phyloP scores from a whole-genome alignment of 495 filamentous ascomycete genomes.

The Hypoxylon rickii region DNA sequence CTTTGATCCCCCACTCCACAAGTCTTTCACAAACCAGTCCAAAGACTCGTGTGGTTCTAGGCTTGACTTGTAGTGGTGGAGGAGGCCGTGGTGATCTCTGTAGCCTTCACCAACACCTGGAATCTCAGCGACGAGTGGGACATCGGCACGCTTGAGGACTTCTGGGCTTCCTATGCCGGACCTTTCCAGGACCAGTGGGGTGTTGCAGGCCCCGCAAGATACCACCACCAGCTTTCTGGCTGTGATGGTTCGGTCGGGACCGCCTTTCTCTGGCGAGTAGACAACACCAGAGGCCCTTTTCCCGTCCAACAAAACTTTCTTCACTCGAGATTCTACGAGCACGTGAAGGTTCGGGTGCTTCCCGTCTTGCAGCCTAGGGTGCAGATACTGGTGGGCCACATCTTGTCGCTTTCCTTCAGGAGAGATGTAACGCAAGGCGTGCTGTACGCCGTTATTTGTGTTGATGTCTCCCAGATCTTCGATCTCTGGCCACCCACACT shows the following conservation, averaged over 20 bases:
- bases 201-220: slow-evolving; percentile 53
- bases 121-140: slow-evolving; percentile 31
- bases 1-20: not conserved
- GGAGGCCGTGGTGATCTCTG: slow-evolving; percentile 47
- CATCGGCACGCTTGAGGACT: slow-evolving; percentile 32
- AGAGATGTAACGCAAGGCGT: slow-evolving; percentile 26
- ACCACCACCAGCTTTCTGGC: slow-evolving; percentile 59
- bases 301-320: too few relatives aligned
- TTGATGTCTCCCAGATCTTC: slow-evolving; percentile 32
- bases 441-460: slow-evolving; percentile 25
- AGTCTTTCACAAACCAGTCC: slow-evolving; percentile 35
- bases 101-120: slow-evolving; percentile 48
- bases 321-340: slow-evolving; percentile 55
- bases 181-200: slow-evolving; percentile 57
- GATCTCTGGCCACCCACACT: slow-evolving; percentile 26
- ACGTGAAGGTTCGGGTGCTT: slow-evolving; percentile 56
- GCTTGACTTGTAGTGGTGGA: slow-evolving; percentile 40
- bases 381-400: slow-evolving; percentile 41
- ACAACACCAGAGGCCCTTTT: too few relatives aligned
- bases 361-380: slow-evolving; percentile 47
- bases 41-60: slow-evolving; percentile 37
- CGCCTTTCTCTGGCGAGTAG: too few relatives aligned
- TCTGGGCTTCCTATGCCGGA: slow-evolving; percentile 56
- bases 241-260: too few relatives aligned
- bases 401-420: slow-evolving; percentile 38